Evolutionary conservation across 2,329 filamentous ascomycete genomes (phyloP).

Genomic region (Graphiopsis chlorocephala): DNA sequence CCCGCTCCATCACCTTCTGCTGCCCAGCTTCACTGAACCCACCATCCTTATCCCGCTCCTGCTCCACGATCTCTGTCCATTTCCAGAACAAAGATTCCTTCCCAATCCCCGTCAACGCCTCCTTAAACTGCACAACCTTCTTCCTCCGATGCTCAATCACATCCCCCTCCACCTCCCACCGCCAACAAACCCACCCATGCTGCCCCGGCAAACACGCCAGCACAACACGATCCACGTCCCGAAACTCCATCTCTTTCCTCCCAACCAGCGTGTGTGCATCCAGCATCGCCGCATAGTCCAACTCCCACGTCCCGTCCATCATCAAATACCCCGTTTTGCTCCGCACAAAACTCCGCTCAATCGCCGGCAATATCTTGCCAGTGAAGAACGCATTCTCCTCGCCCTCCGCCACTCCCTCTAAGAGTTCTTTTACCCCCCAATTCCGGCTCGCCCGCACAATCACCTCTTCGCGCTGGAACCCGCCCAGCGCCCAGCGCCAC

Average conservation of each 20-base stretch:
- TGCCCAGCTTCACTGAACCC: slow-evolving; percentile 76
- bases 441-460: slow-evolving; percentile 73
- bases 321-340: slow-evolving; percentile 86
- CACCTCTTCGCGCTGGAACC: slow-evolving; percentile 76
- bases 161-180: slow-evolving; percentile 41
- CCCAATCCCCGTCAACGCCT: slow-evolving; percentile 69
- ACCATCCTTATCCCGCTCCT: slow-evolving; percentile 73
- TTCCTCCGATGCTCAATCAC: slow-evolving; percentile 63
- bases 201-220: slow-evolving; percentile 66
- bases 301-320: slow-evolving; percentile 80
- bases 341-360: slow-evolving; percentile 63
- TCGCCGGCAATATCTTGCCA: slow-evolving; percentile 64
- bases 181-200: slow-evolving; percentile 56
- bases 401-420: slow-evolving; percentile 53
- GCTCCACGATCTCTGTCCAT: slow-evolving; percentile 92
- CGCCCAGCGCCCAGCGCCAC: slow-evolving; percentile 74
- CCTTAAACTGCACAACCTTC: slow-evolving; percentile 78
- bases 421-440: slow-evolving; percentile 63
- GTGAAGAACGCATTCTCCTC: slow-evolving; percentile 57
- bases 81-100: slow-evolving; percentile 89
- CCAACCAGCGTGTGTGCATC: slow-evolving; percentile 65
- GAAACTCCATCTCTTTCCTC: slow-evolving; percentile 55
- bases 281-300: slow-evolving; percentile 82
- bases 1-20: slow-evolving; percentile 67
- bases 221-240: slow-evolving; percentile 71